These are phyloP conservation scores for Arthrobotrys iridis DNA, from an alignment of 2,329 filamentous ascomycete species.

Conservation along the genomic window DNA sequence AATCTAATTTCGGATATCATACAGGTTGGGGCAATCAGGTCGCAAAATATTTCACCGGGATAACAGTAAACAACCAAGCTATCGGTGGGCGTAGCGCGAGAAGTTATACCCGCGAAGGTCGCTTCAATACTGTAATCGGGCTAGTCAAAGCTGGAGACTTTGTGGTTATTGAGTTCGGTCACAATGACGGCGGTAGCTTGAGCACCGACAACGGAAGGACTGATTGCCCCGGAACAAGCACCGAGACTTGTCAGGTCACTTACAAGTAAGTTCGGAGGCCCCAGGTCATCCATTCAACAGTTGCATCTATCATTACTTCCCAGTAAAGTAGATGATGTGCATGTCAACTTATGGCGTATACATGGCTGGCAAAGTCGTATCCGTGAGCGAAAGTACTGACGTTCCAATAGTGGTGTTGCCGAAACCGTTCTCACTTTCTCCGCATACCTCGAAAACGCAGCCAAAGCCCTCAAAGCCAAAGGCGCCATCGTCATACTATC, in stretches of 20 bases:
- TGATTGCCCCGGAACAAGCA: slow-evolving; percentile 36
- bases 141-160: slow-evolving; percentile 70
- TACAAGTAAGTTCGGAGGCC: slow-evolving; percentile 18
- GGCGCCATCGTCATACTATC: slow-evolving; percentile 71
- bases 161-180: slow-evolving; percentile 76
- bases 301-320: neutral
- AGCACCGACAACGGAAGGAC: slow-evolving; percentile 40
- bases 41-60: slow-evolving; percentile 55
- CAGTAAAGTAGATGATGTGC: too few species aligned
- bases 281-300: neutral
- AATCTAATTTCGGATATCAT: neutral
- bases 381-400: too few species aligned
- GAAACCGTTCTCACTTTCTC: slow-evolving; percentile 52
- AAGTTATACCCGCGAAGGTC: slow-evolving; percentile 73
- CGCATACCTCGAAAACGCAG: slow-evolving; percentile 42
- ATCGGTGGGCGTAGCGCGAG: slow-evolving; percentile 74
- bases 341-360: too few species aligned
- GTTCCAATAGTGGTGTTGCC: slow-evolving; percentile 20
- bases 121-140: slow-evolving; percentile 69
- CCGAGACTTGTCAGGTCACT: slow-evolving; percentile 25
- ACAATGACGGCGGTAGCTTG: slow-evolving; percentile 73
- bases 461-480: slow-evolving; percentile 61
- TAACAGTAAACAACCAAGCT: slow-evolving; percentile 71
- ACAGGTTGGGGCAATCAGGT: slow-evolving; percentile 57
- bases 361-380: too few species aligned